Conservation (phyloP, 2,329 filamentous ascomycete genomes). For the Metarhizium anisopliae region DNA sequence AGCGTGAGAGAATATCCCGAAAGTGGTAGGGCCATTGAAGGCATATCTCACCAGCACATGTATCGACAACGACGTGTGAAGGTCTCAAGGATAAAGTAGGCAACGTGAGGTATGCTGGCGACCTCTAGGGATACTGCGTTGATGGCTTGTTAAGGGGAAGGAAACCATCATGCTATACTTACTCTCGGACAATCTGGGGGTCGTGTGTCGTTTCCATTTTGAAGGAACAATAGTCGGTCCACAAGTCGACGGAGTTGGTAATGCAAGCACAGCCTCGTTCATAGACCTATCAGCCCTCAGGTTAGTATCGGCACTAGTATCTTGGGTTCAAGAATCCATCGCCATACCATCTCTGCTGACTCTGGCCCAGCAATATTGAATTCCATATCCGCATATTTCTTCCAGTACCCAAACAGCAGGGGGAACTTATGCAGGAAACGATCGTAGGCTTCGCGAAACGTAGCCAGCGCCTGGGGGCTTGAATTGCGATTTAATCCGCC, state of each 20-base stretch:
- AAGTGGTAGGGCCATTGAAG: slow-evolving; percentile 47
- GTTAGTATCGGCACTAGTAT: neutral
- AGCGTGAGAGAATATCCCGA: slow-evolving; percentile 57
- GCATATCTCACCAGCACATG: slow-evolving; percentile 62
- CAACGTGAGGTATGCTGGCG: slow-evolving; percentile 29
- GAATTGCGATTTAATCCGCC: slow-evolving; percentile 95
- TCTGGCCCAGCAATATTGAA: slow-evolving; percentile 96
- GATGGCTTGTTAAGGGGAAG: slow-evolving; percentile 55
- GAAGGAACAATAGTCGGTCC: slow-evolving; percentile 96
- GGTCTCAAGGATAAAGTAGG: slow-evolving; percentile 21
- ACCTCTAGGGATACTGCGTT: slow-evolving; percentile 33
- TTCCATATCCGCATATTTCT: slow-evolving; percentile 96
- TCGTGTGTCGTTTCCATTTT: slow-evolving; percentile 97
- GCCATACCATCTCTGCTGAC: slow-evolving; percentile 83
- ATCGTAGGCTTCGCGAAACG: slow-evolving; percentile 82
- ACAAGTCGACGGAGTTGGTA: slow-evolving; percentile 87
- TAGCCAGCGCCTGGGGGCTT: slow-evolving; percentile 82
- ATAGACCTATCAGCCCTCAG: slow-evolving; percentile 56
- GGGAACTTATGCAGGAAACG: slow-evolving; percentile 91
- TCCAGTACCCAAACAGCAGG: slow-evolving; percentile 96
- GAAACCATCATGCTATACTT: slow-evolving; percentile 66
- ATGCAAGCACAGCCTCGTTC: slow-evolving; percentile 92
- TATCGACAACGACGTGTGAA: slow-evolving; percentile 28
- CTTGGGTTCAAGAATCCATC: neutral
- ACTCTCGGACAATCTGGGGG: slow-evolving; percentile 95